Evolutionary conservation across 768 basidiomycete genomes (phyloP), one percentile per base, ranked within the genome.

Genomic region (Russula lepida): DNA sequence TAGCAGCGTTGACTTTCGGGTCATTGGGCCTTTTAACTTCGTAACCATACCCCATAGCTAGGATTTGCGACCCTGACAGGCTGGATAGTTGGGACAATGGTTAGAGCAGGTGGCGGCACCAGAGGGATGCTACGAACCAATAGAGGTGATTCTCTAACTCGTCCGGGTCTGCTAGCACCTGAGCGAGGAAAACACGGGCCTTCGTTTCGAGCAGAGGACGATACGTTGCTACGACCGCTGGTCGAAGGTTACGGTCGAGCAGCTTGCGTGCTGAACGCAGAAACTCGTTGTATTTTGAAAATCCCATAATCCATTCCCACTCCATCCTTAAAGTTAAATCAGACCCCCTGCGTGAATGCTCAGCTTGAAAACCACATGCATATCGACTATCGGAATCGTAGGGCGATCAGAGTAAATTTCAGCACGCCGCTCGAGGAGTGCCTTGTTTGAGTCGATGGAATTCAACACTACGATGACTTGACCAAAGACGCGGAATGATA

Each of bases 361-460:
- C 9, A 21, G 12, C 4, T 0, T 7, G 9, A 12, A 30, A 17
- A 28, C 15, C 28, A 46, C 43, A 2, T 37, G 60, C 63, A 64
- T 60, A 15, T 64, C 49, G 11, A 11, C 17, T 15, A 61, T 21
- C 0, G 59, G 39, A 7, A 56, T 15, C 17, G 11, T 28, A 25
- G 59, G 49, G 0, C 63, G 55, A 39, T 54, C 59, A 15, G 54
- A 61, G 21, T 49, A 64, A 4, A 52, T 79, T n/a, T 76, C 67
- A 55, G 81, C 77, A 53, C 80, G 75, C 66, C 76, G 81, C 44
- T 83, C 82, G 28, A 85, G 71, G 23, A 85, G 69, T 55, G 78
- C 80, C 11, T 74, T 73, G 35, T 76, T 74, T 6, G 74, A 76
- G 60, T 77, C 72, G 63, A 72, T 58, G 55, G 76, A 76, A 68